These are phyloP conservation scores for Cryptosporidium baileyi DNA, from an alignment of 169 alveolate genomes.

Conservation along the genomic window DNA sequence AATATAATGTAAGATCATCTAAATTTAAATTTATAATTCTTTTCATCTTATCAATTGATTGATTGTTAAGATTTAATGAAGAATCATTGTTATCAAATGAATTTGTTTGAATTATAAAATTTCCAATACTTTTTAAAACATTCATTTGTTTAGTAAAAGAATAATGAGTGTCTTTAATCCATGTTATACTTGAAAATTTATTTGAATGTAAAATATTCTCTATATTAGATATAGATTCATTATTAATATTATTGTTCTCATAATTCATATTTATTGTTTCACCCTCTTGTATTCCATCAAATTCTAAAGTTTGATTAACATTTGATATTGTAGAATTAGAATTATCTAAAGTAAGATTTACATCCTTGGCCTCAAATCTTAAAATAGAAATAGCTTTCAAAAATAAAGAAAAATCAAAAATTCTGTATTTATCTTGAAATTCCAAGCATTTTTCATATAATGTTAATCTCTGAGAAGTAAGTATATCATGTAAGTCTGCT, in stretches of 20 bases:
- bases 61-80: too few relatives aligned
- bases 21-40: too few relatives aligned
- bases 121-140: not conserved
- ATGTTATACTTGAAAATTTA: not conserved
- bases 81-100: not conserved
- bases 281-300: not conserved
- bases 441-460: slow-evolving; percentile 42
- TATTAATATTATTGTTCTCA: not conserved
- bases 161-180: slow-evolving; percentile 1
- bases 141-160: slow-evolving; percentile 48
- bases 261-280: not conserved
- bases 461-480: slow-evolving; percentile 22
- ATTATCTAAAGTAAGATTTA: not conserved
- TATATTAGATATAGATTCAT: not conserved
- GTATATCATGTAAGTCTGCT: slow-evolving; percentile 55
- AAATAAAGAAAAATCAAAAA: slow-evolving; percentile 21
- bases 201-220: not conserved
- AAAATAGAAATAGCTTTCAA: not conserved
- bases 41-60: too few relatives aligned
- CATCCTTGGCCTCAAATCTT: not conserved
- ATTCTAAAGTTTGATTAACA: not conserved
- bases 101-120: not conserved
- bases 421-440: slow-evolving; percentile 52
- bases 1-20: too few relatives aligned
- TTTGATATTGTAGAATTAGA: not conserved